Conservation (phyloP, 2,329 filamentous ascomycete species). For the Cryphonectria nitschkei region DNA sequence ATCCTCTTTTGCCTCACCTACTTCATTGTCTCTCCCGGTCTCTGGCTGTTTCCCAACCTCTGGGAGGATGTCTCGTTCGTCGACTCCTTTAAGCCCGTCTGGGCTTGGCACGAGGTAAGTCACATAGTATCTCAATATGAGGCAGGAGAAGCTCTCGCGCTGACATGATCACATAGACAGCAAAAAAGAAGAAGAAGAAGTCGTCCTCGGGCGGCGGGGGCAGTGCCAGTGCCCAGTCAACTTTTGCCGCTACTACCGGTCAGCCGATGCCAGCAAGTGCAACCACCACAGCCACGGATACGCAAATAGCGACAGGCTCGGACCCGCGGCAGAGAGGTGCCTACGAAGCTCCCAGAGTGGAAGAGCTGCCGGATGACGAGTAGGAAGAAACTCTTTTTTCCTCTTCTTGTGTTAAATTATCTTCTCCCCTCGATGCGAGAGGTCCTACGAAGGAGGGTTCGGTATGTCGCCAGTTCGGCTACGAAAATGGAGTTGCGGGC, state of each 20-base stretch:
- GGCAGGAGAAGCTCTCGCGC: not conserved
- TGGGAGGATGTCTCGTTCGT: slow-evolving; percentile 99
- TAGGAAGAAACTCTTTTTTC: slow-evolving; percentile 20
- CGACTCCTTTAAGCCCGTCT: slow-evolving; percentile 92
- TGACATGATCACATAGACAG: slow-evolving; percentile 35
- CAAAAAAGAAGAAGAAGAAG: slow-evolving; percentile 63
- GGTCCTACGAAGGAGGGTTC: not conserved
- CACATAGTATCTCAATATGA: not conserved
- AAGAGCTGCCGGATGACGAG: slow-evolving; percentile 42
- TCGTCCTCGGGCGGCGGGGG: slow-evolving; percentile 38
- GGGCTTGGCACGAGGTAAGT: slow-evolving; percentile 96
- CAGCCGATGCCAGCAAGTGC: slow-evolving; percentile 56
- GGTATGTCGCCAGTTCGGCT: not conserved
- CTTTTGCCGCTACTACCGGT: slow-evolving; percentile 58
- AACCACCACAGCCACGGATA: slow-evolving; percentile 60
- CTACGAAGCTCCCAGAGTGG: slow-evolving; percentile 49
- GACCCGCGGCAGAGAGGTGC: slow-evolving; percentile 43
- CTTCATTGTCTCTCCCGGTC: slow-evolving; percentile 78
- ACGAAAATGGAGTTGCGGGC: not conserved
- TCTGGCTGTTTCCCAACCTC: slow-evolving; percentile 98
- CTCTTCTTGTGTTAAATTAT: not conserved
- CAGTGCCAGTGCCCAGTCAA: slow-evolving; percentile 43
- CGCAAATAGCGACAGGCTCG: slow-evolving; percentile 50
- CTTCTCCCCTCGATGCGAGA: not conserved
- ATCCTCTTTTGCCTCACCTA: slow-evolving; percentile 94